Base-by-base conservation (phyloP, 108 stramenopile species). In the Cyclostephanos invisitatus region DNA sequence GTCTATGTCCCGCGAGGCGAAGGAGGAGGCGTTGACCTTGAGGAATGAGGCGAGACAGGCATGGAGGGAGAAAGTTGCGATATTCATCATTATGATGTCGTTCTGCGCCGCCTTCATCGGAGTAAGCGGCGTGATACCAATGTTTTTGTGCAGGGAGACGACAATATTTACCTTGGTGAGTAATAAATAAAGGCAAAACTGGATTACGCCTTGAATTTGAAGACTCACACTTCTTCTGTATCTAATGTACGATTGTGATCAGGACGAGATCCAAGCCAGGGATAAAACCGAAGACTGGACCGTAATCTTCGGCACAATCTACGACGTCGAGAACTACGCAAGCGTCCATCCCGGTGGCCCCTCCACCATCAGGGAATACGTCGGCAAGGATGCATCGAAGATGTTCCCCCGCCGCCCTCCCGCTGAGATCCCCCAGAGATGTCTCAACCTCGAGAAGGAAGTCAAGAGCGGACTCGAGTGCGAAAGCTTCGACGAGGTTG, bases 31-130 rank as follows among this genome's bases (percentile, higher is more conserved):
- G 5, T n/a, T 29, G 21, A 48, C 37, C 17, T 54, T 64, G 22
- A 63, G 46, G 62, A 64, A 25, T 22, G 71, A 72, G 57, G 77
- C 77, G 0, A 79, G 70, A 54, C 78, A 83, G 69, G 77, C 82
- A 14, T 79, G 82, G 77, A 55, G 82, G 15, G 78, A 83, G 55
- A 79, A 83, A 53, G 70, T 83, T 1, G 73, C 73, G n/a, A 83
- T 86, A 7, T 82, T 82, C 66, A 37, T 58, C n/a, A 53, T 80
- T 22, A 72, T 84, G 67, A 25, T 84, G 28, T 36, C 68, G 10
- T 73, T 62, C 63, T 62, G 55, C 49, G 65, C 61, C 20, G 38
- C 46, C 48, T 84, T 83, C 62, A 73, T 86, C 48, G 78, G 80
- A 37, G 47, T 86, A 2, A 74, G 81, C 53, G 83, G 83, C 24